phyloP scores from a whole-genome alignment of 1,284 basidiomycete genomes.

The Gymnopus androsaceus region DNA sequence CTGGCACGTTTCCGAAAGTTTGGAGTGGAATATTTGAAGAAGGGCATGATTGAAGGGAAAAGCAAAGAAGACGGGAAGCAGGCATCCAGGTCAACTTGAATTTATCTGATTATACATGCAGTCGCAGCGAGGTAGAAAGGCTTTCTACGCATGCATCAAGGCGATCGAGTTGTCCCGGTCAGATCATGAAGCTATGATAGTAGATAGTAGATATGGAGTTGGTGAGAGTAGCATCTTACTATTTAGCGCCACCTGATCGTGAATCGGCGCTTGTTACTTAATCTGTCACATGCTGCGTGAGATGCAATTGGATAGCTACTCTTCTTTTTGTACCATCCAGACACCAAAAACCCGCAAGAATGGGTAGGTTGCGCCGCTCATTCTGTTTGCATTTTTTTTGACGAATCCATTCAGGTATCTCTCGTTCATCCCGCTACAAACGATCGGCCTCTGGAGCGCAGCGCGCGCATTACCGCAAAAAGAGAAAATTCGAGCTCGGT shows the following conservation, averaged over 20 bases:
- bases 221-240: too few species aligned
- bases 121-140: background rate
- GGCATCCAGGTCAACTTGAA: background rate
- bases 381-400: constrained; percentile 11
- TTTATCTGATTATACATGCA: background rate
- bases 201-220: too few species aligned
- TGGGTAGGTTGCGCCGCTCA: constrained; percentile 49
- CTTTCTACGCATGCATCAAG: background rate
- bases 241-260: too few species aligned
- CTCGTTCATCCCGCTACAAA: constrained; percentile 93
- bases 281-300: too few species aligned
- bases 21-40: constrained; percentile 13
- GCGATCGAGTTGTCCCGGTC: too few species aligned
- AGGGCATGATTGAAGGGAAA: constrained; percentile 5
- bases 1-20: constrained; percentile 12
- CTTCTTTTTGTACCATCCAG: too few species aligned
- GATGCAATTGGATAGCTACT: too few species aligned
- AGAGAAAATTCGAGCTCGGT: constrained; percentile 98
- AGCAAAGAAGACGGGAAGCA: background rate
- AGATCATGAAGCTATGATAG: too few species aligned
- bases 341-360: constrained; percentile 32
- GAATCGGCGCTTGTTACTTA: too few species aligned
- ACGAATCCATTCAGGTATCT: constrained; percentile 69
- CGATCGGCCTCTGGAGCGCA: constrained; percentile 91
- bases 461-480: constrained; percentile 95